These are phyloP conservation scores for Gaeumannomyces sp. DNA, from an alignment of 2,329 filamentous ascomycete genomes.

Conservation along the genomic window DNA sequence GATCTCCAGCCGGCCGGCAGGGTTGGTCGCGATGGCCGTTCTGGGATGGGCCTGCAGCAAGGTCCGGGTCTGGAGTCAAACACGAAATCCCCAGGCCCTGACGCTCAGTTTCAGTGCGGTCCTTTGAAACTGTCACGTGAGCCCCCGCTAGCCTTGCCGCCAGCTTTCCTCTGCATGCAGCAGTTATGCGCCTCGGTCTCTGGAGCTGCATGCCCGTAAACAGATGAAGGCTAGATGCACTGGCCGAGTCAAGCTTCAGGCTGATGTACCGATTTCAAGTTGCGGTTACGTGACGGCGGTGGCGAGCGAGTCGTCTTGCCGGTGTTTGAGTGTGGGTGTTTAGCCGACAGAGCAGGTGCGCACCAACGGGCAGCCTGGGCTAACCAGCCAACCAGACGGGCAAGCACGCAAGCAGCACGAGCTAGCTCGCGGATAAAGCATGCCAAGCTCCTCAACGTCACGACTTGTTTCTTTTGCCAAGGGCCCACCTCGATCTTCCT, in stretches of 20 bases:
- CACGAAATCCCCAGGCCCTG: conserved; percentile 1
- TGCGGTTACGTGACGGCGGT: neutral
- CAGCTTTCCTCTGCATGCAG: neutral
- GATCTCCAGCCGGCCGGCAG: neutral
- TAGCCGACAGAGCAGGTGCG: neutral
- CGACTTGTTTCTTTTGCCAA: neutral
- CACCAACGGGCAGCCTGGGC: too few species aligned
- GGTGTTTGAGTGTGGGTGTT: too few species aligned
- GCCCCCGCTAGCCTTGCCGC: neutral
- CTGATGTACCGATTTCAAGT: too few species aligned
- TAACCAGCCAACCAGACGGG: too few species aligned
- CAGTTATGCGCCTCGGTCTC: neutral
- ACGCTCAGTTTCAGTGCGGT: conserved; percentile 8
- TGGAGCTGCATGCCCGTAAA: neutral
- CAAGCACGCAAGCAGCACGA: too few species aligned
- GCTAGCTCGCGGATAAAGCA: neutral
- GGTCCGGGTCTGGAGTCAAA: conserved; percentile 1
- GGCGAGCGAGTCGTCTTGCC: neutral
- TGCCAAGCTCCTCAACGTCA: neutral
- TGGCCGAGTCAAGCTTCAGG: neutral
- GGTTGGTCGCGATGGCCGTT: neutral
- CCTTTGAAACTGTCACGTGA: conserved; percentile 11
- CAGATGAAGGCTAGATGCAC: neutral
- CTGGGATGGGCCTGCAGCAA: neutral
- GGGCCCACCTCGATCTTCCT: neutral